Evolutionary conservation across 176 grass and related monocot genomes (phyloP), one percentile per base, ranked within the genome.

Genomic region (Hordeum marinum): DNA sequence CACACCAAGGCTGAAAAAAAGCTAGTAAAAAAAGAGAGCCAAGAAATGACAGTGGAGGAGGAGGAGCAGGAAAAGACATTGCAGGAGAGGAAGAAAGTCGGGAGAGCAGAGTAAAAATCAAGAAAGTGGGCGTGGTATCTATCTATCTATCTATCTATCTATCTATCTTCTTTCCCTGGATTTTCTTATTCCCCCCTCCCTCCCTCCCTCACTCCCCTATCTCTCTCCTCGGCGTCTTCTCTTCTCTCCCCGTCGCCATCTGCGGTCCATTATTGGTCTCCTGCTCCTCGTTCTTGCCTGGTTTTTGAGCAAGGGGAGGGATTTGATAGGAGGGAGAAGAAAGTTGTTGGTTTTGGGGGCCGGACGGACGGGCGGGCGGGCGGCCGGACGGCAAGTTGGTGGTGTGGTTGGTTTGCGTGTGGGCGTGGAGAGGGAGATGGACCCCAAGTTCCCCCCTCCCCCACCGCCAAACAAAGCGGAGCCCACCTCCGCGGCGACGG

Each of bases 391-490:
- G 67, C 26, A 73, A 25, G 83, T 82, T 64, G 79, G 84, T 78
- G 78, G 88, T 78, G 78, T 74, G 63, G 77, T 84, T 75, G 73
- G 78, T 83, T 62, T 65, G 71, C 43, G 41, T 73, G 71, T 26
- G 39, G 63, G 78, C 25, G 83, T 39, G 80, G 77, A 80, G 89
- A 91, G 87, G 89, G 89, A 80, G 89, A 91, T 91, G 89, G 89
- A 91, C 89, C 89, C 89, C 85, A 91, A 91, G 80, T 91, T 91
- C 52, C 81, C 89, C 85, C 82, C 85, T 85, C 81, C 85, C 85
- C 89, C 89, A 91, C 76, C 85, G 89, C 89, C 87, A 84, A 88
- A 88, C 89, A 88, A 91, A 91, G 80, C 89, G 89, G 89, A 91
- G 85, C 89, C 89, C 89, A 91, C 85, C 81, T 87, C 81, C 14